A percentile compares a stretch with the other conserved stretches of the same genome.
Conservation (phyloP, 768 basidiomycete species). For the Astraeus odoratus region DNA sequence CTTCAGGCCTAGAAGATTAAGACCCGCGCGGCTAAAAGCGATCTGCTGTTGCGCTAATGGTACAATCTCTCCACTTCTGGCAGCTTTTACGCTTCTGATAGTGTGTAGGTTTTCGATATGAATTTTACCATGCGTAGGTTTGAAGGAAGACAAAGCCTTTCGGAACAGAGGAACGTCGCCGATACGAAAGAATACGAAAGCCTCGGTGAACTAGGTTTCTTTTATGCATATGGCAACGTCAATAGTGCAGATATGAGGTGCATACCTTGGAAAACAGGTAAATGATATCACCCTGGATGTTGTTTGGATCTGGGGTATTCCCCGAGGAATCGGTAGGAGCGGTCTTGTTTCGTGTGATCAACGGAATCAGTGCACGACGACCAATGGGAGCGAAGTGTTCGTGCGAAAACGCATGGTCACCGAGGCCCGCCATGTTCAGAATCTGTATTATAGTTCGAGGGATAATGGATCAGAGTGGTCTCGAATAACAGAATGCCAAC, state of each 20-base stretch:
- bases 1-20: slow-evolving; percentile 1
- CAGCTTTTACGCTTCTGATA: slow-evolving; percentile 1
- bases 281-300: slow-evolving; percentile 5
- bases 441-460: too few species aligned
- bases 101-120: not conserved
- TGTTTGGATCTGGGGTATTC: not conserved
- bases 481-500: too few species aligned
- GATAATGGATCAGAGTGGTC: too few species aligned
- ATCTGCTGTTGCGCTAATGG: slow-evolving; percentile 1
- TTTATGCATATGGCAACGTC: not conserved
- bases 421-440: too few species aligned
- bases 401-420: not conserved
- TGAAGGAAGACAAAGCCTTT: not conserved
- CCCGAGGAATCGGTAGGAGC: not conserved
- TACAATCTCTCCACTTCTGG: not conserved
- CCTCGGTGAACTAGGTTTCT: slow-evolving; percentile 1
- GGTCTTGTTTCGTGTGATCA: not conserved
- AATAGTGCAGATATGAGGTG: not conserved
- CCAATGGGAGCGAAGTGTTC: not conserved
- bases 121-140: not conserved
- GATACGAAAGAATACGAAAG: slow-evolving; percentile 6
- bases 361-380: slow-evolving; percentile 2
- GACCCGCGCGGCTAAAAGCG: slow-evolving; percentile 3
- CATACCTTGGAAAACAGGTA: slow-evolving; percentile 4
- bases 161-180: not conserved